Evolutionary conservation across 805 yeast genomes (phyloP).

Genomic region (Metschnikowia matae): DNA sequence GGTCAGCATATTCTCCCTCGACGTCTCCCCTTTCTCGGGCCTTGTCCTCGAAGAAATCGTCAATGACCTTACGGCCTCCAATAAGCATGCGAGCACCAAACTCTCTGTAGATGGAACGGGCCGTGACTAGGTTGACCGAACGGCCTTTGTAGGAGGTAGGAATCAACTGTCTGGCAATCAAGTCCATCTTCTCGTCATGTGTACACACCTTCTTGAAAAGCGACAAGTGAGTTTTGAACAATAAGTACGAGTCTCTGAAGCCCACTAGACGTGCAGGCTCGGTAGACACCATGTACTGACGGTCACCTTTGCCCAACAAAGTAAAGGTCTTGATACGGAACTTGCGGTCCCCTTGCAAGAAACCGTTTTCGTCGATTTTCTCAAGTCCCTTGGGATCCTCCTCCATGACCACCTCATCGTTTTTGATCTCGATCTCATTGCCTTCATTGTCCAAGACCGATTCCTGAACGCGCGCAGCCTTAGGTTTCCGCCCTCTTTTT

Average conservation of each 20-base stretch:
- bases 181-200: conserved; percentile 75
- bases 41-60: conserved; percentile 79
- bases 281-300: conserved; percentile 84
- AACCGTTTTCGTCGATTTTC: conserved; percentile 68
- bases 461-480: conserved; percentile 34
- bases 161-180: conserved; percentile 74
- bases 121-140: conserved; percentile 84
- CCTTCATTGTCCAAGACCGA: conserved; percentile 63
- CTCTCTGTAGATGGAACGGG: conserved; percentile 82
- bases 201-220: conserved; percentile 69
- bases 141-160: conserved; percentile 91
- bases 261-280: conserved; percentile 97
- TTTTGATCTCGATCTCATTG: conserved; percentile 53
- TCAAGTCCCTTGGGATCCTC: conserved; percentile 75
- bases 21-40: conserved; percentile 59
- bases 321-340: conserved; percentile 70
- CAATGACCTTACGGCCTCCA: conserved; percentile 75
- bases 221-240: conserved; percentile 80
- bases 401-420: conserved; percentile 71
- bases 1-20: conserved; percentile 70
- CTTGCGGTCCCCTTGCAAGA: conserved; percentile 65
- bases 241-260: conserved; percentile 82
- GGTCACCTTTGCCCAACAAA: conserved; percentile 59
- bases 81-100: conserved; percentile 83
- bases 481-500: conserved; percentile 35